Evolutionary conservation across 2,329 filamentous ascomycete species (phyloP).

Genomic region (Pyrenophora seminiperda): DNA sequence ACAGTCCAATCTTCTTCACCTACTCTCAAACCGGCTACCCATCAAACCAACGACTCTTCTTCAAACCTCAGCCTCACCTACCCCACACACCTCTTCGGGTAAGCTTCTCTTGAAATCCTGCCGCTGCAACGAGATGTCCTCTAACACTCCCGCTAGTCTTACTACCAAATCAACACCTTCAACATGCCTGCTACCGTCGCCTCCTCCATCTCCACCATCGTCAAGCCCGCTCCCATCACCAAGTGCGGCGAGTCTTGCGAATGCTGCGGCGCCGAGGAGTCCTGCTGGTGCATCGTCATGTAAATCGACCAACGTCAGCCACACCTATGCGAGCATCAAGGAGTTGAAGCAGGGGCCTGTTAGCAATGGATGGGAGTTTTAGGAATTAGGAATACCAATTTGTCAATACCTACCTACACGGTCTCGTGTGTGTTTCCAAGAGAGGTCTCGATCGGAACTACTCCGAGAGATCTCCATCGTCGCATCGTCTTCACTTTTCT

Average conservation of each 20-base stretch:
- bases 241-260: slow-evolving; percentile 46
- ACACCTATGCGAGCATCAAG: not conserved
- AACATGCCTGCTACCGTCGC: slow-evolving; percentile 44
- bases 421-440: not conserved
- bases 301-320: not conserved
- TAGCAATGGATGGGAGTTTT: not conserved
- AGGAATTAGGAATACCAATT: not conserved
- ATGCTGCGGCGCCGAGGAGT: slow-evolving; percentile 48
- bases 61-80: not conserved
- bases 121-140: not conserved
- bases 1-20: not conserved
- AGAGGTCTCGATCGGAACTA: not conserved
- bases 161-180: slow-evolving; percentile 3
- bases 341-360: not conserved
- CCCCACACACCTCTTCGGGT: not conserved
- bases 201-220: slow-evolving; percentile 44
- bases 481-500: not conserved
- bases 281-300: slow-evolving; percentile 29
- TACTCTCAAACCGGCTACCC: not conserved
- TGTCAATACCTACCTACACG: not conserved
- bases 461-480: not conserved
- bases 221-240: slow-evolving; percentile 45
- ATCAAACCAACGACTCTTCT: not conserved
- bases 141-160: not conserved
- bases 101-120: not conserved